These are phyloP conservation scores for Nyctanthes arbortristis DNA, from an alignment of 257 asterid genomes.

Conservation along the genomic window DNA sequence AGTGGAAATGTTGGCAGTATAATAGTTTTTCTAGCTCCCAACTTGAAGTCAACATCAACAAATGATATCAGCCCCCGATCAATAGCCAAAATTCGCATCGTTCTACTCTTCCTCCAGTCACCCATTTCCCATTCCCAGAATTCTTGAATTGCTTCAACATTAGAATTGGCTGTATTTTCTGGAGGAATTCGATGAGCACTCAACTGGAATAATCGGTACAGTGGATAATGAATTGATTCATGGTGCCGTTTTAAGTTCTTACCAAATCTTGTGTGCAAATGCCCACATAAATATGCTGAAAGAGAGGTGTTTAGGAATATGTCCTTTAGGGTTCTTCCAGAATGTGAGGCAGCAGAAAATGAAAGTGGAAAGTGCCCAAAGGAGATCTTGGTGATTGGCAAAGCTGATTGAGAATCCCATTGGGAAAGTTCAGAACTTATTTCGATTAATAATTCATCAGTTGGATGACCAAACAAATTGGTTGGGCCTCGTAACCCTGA, in stretches of 20 bases:
- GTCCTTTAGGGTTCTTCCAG: constrained; percentile 73
- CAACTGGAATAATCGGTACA: constrained; percentile 51
- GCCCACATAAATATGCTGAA: constrained; percentile 85
- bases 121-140: constrained; percentile 99
- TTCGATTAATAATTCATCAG: constrained; percentile 66
- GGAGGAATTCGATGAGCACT: constrained; percentile 48
- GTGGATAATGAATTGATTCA: constrained; percentile 33
- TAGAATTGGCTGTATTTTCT: constrained; percentile 30
- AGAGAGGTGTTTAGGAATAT: constrained; percentile 52
- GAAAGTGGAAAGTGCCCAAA: constrained; percentile 96
- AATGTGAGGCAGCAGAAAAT: constrained; percentile 72
- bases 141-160: constrained; percentile 31
- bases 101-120: constrained; percentile 83
- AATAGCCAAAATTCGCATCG: constrained; percentile 83
- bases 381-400: constrained; percentile 61
- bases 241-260: constrained; percentile 79
- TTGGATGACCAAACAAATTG: constrained; percentile 94
- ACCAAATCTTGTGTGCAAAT: constrained; percentile 81
- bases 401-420: constrained; percentile 53
- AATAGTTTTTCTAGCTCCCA: constrained; percentile 60
- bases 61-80: constrained; percentile 81
- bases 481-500: constrained; percentile 94
- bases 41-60: constrained; percentile 58
- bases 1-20: constrained; percentile 81
- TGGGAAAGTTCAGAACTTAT: constrained; percentile 67